Base-by-base conservation (phyloP, 805 yeast genomes). In the Wickerhamiella australiensis region DNA sequence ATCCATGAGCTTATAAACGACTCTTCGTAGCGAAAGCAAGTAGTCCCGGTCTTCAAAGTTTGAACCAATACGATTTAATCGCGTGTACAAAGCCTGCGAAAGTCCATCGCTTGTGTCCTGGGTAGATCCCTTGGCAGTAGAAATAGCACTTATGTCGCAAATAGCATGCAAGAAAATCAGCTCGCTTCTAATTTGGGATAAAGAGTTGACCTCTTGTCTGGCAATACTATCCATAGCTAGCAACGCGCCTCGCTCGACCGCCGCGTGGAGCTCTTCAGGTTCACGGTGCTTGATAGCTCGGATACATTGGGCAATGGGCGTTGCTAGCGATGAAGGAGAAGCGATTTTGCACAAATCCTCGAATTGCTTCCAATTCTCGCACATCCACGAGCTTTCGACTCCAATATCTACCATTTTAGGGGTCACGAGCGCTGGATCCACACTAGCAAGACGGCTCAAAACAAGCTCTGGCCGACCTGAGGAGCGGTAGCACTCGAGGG, bases 381-480 rank as follows among this genome's bases (percentile, higher is more conserved):
- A 70, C 21, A 77, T 70, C 57, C 85, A 76, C 0, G 95, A 76
- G 0, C 95, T 82, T 52, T 82, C 84, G 2, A 86, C 64, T 0
- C 88, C 96, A 42, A 81, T 72, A 20, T 69, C 65, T 0, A 77
- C 76, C 11, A 73, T 36, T n/a, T 51, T 50, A 1, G 54, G 21
- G 5, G 54, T 41, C 22, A 22, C n/a, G 3, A 45, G 22, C 3
- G 29, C 20, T 9, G 20, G 15, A 5, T 41, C 69, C 53, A 63
- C 54, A 2, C 61, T 59, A 5, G 73, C 67, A 20, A 85, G 66
- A 36, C 75, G 74, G 1, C 73, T 63, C 2, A 82, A 65, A 2
- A 80, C 75, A 51, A 80, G 79, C 25, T 81, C 83, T 57, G 83
- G 82, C 18, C 83, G 71, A 26, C 85, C 88, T 63, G 84, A 85